Evolutionary conservation across 1,284 basidiomycete species (phyloP).

Genomic region (Fomitopsis schrenkii): DNA sequence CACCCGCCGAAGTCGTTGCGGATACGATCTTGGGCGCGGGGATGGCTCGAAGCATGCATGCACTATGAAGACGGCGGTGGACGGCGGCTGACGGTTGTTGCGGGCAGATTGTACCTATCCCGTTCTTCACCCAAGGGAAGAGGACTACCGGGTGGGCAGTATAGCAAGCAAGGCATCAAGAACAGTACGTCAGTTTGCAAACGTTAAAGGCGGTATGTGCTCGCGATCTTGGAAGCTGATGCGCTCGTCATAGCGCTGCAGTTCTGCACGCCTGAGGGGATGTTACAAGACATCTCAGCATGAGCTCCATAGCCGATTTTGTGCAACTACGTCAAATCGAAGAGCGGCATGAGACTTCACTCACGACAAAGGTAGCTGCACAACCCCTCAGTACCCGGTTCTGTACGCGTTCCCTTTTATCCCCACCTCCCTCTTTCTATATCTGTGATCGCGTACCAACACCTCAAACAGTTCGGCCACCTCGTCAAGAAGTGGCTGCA

Average conservation of each 20-base stretch:
- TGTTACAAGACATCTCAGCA: constrained; percentile 10
- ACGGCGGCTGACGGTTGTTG: neutral
- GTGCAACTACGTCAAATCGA: no score
- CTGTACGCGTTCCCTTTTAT: constrained; percentile 33
- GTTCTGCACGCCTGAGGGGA: constrained; percentile 33
- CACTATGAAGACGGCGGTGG: neutral
- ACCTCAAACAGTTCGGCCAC: constrained; percentile 54
- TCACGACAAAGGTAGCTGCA: no score
- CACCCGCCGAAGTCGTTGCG: constrained; percentile 50
- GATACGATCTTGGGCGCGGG: constrained; percentile 44
- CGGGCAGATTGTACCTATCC: constrained; percentile 51
- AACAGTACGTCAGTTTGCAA: constrained; percentile 43
- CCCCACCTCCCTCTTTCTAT: no score
- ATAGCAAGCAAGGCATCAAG: constrained; percentile 49
- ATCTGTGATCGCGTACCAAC: constrained; percentile 27
- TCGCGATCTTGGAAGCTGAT: neutral
- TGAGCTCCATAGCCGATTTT: neutral
- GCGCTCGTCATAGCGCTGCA: constrained; percentile 4
- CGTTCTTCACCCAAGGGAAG: constrained; percentile 57
- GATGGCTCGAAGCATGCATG: constrained; percentile 35
- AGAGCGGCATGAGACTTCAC: no score
- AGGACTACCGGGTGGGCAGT: constrained; percentile 65
- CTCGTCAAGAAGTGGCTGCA: constrained; percentile 38
- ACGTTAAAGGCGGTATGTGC: no score
- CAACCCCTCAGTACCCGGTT: no score